Base-by-base conservation (phyloP, 306 rosid species). In the Neltuma alba region DNA sequence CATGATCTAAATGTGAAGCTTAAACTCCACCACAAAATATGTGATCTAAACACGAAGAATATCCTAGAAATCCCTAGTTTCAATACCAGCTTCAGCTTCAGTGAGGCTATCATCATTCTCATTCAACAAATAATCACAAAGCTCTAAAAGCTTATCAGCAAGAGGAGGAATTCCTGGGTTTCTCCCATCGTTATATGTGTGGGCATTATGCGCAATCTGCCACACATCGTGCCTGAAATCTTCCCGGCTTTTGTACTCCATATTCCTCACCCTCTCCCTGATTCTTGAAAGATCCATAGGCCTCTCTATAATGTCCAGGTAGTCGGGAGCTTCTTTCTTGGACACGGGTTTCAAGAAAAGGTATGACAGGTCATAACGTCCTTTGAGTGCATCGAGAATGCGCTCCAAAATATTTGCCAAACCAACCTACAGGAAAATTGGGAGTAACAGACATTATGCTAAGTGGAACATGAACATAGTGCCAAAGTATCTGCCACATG, bases 391-490 rank as follows among this genome's bases (percentile, higher is more conserved):
- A 10, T 92, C 97, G 62, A 95, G 91, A 60, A 95, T 81, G 72
- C 87, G 87, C 95, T 95, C 99, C 93, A 95, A 90, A 74, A 95
- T 91, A 88, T 95, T 95, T 55, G 99, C 92, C 92, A 95, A 83
- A 78, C 95, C 99, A 88, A 95, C 99, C 95, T 91, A 77, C 34
- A 30, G 5, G n/a, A 31, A 61, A 64, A 72, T 44, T 75, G 3
- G 12, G 80, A 48, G 66, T 27, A 80, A 27, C 74, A 28, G 13
- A 72, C 50, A 61, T 75, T 72, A 52, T 47, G 75, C 76, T 34
- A 79, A 33, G 42, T 52, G 50, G 33, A n/a, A 67, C 50, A 38
- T 10, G 15, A 23, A 67, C 48, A 10, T 12, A 68, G 12, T 40
- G 25, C n/a, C 18, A 23, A 45, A 33, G 16, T 40, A 47, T 34